Evolutionary conservation across 129 eudicot species (phyloP), one percentile per base, ranked within the genome.

Genomic region (Calendula officinalis): DNA sequence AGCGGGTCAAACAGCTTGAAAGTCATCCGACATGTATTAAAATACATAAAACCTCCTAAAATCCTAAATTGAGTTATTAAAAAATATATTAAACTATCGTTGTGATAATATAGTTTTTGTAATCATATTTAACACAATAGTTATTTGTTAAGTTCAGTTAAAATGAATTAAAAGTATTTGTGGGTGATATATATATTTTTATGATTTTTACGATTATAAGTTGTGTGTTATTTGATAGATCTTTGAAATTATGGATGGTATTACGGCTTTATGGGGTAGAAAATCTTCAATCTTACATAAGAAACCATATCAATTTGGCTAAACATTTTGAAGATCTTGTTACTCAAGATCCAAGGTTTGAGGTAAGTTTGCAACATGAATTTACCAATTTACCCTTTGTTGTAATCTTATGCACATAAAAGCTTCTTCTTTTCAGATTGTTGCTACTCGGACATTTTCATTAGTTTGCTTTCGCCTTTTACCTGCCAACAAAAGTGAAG

Each of bases 231-330:
- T 14, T 66, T 49, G 15, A 72, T 72, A 88, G 99, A 72, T 92
- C 99, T 38, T 73, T 92, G 73, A 92, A 92, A 76, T 67, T 92
- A 45, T 92, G 99, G 99, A 85, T 88, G 99, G 96, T 92, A n/a
- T 58, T 92, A 69, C 76, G 99, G 62, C 82, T 92, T 9, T 92
- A 92, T 56, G 99, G 99, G 58, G 61, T 85, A 46, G 95, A 92
- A 73, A 90, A 86, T 41, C 81, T 92, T 64, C 96, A 85, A 56
- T 78, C 95, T 64, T 92, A 88, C 85, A 81, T 92, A 71, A 77
- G 96, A 70, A 92, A 92, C 71, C 99, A 92, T 70, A 72, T 92
- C 42, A 76, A 80, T 47, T 68, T 92, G 58, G 99, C 99, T 13
- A 84, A 71, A 67, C 78, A 46, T 5, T 92, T 92, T 42, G 95